Base-by-base conservation (phyloP, 1,139 yeast species). In the Hyphopichia wangnamkhiaoensis region DNA sequence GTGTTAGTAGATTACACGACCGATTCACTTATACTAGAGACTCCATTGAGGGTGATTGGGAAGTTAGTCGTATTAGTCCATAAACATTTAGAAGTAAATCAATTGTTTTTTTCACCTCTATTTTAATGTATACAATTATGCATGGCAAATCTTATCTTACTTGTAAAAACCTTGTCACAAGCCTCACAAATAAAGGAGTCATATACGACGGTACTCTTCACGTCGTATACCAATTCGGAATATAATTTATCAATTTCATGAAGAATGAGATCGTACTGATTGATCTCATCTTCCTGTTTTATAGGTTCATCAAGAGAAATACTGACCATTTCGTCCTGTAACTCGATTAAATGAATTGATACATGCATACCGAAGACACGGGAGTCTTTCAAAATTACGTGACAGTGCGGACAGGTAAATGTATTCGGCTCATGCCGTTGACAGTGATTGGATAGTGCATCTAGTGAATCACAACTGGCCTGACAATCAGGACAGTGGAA, bases 1-100 rank as follows among this genome's bases (percentile, higher is more conserved):
- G 98, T 46, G 75, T 79, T 43, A 85, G 88, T 55, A 78, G 99
- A 60, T 72, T 91, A 42, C 98, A 93, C 61, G 99, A 93, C 63
- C 77, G 98, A 54, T 71, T 90, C 41, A 78, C 82, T n/a, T 93
- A 76, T 62, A 75, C 77, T 47, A 74, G 94, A 56, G 80, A 76
- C 9, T 50, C 49, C 7, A 53, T 65, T 14, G 74, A 68, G 17
- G 65, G 62, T 13, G 62, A 70, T 27, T 91, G 95, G 95, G 63
- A 70, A 32, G 54, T 84, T 19, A 65, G 71, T 32, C 78, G 97
- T 63, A 65, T 90, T 35, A 89, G 96, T 3, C 95, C 97, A 49
- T 88, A 59, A 57, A 28, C 16, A 9, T n/a, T 12, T 34, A 16
- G 19, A 26, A 26, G 6, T 26, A 26, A 26, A 13, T 8, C 13